Evolutionary conservation across 108 stramenopile species (phyloP), one percentile per base, ranked within the genome.

Genomic region (Chaetoceros muelleri): DNA sequence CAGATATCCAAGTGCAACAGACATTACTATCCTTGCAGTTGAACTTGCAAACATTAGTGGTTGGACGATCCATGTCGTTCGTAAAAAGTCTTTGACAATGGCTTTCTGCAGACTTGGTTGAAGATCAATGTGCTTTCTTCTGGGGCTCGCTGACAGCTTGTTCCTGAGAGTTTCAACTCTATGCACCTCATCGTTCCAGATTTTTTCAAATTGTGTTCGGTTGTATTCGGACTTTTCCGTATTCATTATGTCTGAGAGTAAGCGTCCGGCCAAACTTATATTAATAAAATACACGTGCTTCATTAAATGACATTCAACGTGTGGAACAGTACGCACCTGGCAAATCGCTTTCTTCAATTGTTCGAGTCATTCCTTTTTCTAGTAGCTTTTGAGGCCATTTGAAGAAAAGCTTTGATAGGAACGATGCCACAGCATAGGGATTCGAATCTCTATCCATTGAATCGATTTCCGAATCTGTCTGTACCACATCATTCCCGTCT

Each of bases 1-100:
- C 46, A 89, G 57, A 18, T 59, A 58, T 31, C 89, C 89, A 46
- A 91, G 49, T 0, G 78, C 79, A 1, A 91, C 44, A 2, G 85
- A 66, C 60, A 86, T 85, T 0, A 70, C 78, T 44, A 91, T 46
- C 20, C 57, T 70, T 20, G 85, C 76, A 0, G 63, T 46, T 0
- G 66, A 50, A 0, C 74, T 46, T 24, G 56, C 30, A 20, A 45
- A 47, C 71, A 83, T 64, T 17, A 80, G 26, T 0, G 79, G 79
- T 50, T 86, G 85, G 2, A 82, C 71, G 40, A 58, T 82, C 80
- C 85, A 81, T 7, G 71, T 70, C 2, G 63, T 55, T 3, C 28
- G 31, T 17, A 84, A 50, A 53, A 84, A 90, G 60, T 90, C 84
- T 13, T 19, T 28, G 8, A 78, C 46, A 2, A 86, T 17, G 0